Percentiles rank a stretch among this genome's conserved stretches.
Evolutionary conservation across 1,284 basidiomycete genomes (phyloP).

Genomic region (Irpex sp.): DNA sequence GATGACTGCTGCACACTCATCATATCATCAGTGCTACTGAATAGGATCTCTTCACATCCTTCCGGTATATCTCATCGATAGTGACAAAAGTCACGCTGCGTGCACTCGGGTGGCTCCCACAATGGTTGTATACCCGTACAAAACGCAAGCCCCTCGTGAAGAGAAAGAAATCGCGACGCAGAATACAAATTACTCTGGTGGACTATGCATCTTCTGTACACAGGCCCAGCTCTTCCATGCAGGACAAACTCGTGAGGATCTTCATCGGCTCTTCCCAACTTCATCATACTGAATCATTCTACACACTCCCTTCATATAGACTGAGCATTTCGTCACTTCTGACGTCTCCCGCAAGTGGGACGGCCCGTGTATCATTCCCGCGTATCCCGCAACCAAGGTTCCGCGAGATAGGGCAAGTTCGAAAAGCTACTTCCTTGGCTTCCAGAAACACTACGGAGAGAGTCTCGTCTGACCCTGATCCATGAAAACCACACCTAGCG

Average conservation of each 20-base stretch:
- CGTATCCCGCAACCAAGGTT: neutral
- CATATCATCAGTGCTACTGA: no score
- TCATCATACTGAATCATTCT: neutral
- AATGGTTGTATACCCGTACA: no score
- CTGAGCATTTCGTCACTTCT: neutral
- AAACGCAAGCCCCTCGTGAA: no score
- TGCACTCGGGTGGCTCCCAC: no score
- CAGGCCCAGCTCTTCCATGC: neutral
- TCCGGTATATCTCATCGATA: no score
- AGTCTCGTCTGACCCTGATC: neutral
- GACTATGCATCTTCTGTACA: neutral
- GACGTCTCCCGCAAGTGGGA: neutral
- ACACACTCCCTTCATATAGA: neutral
- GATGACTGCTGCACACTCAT: no score
- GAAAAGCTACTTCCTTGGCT: neutral
- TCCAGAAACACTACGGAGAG: neutral
- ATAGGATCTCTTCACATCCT: no score
- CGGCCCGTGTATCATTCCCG: neutral
- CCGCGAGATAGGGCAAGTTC: neutral
- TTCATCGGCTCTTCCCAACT: neutral
- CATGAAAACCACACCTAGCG: neutral
- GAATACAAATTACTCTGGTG: no score
- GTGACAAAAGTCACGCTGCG: no score
- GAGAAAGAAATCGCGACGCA: no score
- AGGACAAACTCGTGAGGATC: neutral